These are phyloP conservation scores for Fusarium camptoceras DNA, from an alignment of 2,329 filamentous ascomycete genomes.

Conservation along the genomic window DNA sequence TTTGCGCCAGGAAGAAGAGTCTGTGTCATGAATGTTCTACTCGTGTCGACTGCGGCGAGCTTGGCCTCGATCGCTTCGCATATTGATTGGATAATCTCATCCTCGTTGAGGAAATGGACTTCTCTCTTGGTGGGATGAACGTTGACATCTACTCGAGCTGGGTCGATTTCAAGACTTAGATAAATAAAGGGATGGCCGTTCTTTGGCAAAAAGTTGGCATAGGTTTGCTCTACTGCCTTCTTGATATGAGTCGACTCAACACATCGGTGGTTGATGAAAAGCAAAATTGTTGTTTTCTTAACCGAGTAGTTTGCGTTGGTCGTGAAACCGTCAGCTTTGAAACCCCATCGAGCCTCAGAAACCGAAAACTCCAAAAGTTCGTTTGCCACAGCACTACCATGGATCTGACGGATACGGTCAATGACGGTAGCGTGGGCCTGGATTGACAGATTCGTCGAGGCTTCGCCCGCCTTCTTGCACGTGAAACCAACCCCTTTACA, in stretches of 20 bases:
- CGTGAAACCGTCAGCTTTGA: constrained; percentile 81
- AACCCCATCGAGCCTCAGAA: constrained; percentile 82
- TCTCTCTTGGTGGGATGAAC: constrained; percentile 97
- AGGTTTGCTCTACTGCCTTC: constrained; percentile 91
- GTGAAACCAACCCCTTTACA: constrained; percentile 92
- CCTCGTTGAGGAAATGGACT: constrained; percentile 97
- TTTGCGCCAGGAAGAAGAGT: constrained; percentile 80
- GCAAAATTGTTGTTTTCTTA: constrained; percentile 85
- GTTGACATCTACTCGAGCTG: constrained; percentile 93
- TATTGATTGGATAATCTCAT: constrained; percentile 90
- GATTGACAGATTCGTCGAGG: constrained; percentile 83
- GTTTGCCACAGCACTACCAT: constrained; percentile 85
- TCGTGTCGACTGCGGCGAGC: constrained; percentile 89
- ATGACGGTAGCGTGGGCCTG: constrained; percentile 76
- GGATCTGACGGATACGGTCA: constrained; percentile 90
- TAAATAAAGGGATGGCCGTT: constrained; percentile 95
- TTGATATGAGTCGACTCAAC: constrained; percentile 92
- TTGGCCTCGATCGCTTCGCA: constrained; percentile 83
- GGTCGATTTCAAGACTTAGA: constrained; percentile 91
- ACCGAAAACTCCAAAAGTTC: constrained; percentile 84
- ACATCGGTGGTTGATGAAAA: constrained; percentile 97
- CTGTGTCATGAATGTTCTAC: constrained; percentile 93
- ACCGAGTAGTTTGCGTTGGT: constrained; percentile 96
- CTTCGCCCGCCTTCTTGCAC: constrained; percentile 95
- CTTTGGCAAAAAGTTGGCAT: constrained; percentile 88